A percentile compares a stretch with the other conserved stretches of the same genome.
phyloP scores from a whole-genome alignment of 495 filamentous ascomycete genomes.

The Penicillium argentinense region DNA sequence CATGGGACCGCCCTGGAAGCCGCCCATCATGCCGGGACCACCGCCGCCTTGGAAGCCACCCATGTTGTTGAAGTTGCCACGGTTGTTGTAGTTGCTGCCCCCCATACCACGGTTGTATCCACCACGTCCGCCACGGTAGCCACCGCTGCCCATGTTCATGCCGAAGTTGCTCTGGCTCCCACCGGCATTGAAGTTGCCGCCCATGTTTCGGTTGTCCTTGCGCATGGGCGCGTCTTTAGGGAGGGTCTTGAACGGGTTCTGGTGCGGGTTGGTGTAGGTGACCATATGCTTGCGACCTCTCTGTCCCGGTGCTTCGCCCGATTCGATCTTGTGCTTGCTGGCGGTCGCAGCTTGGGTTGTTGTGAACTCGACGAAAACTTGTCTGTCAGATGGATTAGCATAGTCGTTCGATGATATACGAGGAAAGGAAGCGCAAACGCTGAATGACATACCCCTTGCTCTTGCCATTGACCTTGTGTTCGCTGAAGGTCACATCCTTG shows the following conservation, averaged over 20 bases:
- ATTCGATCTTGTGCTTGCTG: slow-evolving; percentile 78
- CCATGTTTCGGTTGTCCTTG: slow-evolving; percentile 55
- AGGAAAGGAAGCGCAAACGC: not conserved
- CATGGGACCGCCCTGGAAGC: slow-evolving; percentile 56
- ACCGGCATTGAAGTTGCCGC: slow-evolving; percentile 15
- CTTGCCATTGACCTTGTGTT: slow-evolving; percentile 98
- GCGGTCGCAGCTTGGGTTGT: slow-evolving; percentile 84
- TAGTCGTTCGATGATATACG: slow-evolving; percentile 4
- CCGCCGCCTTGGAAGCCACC: slow-evolving; percentile 47
- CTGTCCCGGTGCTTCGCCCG: slow-evolving; percentile 49
- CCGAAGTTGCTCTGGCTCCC: slow-evolving; percentile 27
- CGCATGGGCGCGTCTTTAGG: slow-evolving; percentile 87
- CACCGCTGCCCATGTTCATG: slow-evolving; percentile 34
- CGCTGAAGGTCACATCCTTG: slow-evolving; percentile 91
- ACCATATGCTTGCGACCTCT: slow-evolving; percentile 68
- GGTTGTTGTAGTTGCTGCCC: slow-evolving; percentile 42
- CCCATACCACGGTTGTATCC: slow-evolving; percentile 40
- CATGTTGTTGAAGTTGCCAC: slow-evolving; percentile 56
- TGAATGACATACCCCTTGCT: slow-evolving; percentile 76
- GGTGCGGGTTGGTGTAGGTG: slow-evolving; percentile 71
- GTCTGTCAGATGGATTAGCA: slow-evolving; percentile 49
- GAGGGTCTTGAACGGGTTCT: slow-evolving; percentile 87
- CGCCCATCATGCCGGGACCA: slow-evolving; percentile 59
- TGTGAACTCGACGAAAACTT: slow-evolving; percentile 86
- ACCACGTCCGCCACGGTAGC: slow-evolving; percentile 52